Evolutionary conservation across 2,329 filamentous ascomycete species (phyloP).

Genomic region (Talaromyces sp.): DNA sequence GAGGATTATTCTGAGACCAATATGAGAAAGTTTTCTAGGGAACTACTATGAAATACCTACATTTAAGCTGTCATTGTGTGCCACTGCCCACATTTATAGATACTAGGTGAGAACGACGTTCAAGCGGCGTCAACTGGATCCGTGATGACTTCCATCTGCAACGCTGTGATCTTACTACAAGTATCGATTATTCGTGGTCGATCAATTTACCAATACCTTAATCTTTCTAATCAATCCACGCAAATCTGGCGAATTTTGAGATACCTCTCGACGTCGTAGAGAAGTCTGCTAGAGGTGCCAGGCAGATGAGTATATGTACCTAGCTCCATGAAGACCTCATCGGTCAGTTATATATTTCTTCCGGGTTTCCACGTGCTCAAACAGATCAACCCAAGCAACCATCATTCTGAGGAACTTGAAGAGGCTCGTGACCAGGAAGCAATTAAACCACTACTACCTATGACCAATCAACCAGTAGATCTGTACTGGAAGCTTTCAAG

Average conservation of each 20-base stretch:
- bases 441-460: not conserved
- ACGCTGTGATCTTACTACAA: not conserved
- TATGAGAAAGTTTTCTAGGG: not conserved
- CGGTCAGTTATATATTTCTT: not conserved
- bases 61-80: not conserved
- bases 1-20: not conserved
- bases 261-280: too few species aligned
- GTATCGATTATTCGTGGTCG: too few species aligned
- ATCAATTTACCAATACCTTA: too few species aligned
- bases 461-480: too few species aligned
- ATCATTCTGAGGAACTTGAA: not conserved
- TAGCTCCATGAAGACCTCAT: not conserved
- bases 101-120: not conserved
- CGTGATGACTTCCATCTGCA: not conserved
- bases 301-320: too few species aligned
- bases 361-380: not conserved
- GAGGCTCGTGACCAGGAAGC: not conserved
- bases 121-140: not conserved
- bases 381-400: not conserved
- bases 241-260: too few species aligned
- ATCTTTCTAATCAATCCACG: too few species aligned
- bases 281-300: too few species aligned
- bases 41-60: not conserved
- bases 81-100: not conserved
- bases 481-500: not conserved